A percentile compares a stretch with the other conserved stretches of the same genome.
Conservation (phyloP, 306 rosid genomes). For the Arachis hypogaea region DNA sequence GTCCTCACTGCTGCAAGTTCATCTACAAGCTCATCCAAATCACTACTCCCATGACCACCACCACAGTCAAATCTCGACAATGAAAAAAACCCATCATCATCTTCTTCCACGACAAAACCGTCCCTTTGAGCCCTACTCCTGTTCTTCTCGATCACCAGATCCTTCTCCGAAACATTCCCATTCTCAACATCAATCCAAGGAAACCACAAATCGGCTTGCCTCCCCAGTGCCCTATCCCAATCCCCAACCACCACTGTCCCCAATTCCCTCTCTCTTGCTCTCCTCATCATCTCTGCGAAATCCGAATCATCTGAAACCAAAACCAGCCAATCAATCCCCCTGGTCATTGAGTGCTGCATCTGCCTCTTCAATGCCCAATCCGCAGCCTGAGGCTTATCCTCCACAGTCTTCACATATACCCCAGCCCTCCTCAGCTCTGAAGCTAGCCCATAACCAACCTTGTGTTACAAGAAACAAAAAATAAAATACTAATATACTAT, state of each 20-base stretch:
- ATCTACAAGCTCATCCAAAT: conserved; percentile 52
- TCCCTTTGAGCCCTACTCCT: conserved; percentile 26
- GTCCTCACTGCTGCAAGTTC: conserved; percentile 52
- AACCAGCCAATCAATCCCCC: conserved; percentile 82
- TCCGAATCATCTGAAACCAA: conserved; percentile 86
- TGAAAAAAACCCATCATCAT: conserved; percentile 44
- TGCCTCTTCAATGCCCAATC: conserved; percentile 89
- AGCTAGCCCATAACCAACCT: conserved; percentile 77
- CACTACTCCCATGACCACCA: conserved; percentile 13
- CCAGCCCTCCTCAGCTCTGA: conserved; percentile 83
- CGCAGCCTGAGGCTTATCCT: conserved; percentile 88
- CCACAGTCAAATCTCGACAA: conserved; percentile 37
- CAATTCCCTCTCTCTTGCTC: conserved; percentile 70
- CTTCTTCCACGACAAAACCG: conserved; percentile 36
- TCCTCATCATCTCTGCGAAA: conserved; percentile 78
- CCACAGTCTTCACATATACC: conserved; percentile 79
- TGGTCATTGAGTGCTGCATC: conserved; percentile 83
- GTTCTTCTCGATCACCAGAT: conserved; percentile 49
- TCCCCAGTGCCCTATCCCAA: conserved; percentile 67
- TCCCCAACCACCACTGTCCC: conserved; percentile 91
- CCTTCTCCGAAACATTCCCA: conserved; percentile 63
- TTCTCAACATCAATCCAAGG: conserved; percentile 84
- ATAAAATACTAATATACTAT: neutral
- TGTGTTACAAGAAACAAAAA: neutral
- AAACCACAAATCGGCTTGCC: conserved; percentile 84